Conservation (phyloP, 495 filamentous ascomycete species). For the Penicillium parvum region DNA sequence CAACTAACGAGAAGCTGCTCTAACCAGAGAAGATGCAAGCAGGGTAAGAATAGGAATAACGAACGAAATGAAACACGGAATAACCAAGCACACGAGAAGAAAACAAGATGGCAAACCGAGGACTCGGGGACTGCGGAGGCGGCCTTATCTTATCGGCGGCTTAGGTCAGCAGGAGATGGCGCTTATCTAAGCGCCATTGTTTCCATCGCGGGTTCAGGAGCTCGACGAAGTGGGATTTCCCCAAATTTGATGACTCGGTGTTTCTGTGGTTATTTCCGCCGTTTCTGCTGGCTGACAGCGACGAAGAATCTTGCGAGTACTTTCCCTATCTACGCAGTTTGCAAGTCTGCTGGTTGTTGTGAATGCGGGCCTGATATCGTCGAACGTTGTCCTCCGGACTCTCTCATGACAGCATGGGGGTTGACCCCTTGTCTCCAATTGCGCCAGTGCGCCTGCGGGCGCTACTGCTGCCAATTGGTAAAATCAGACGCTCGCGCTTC, state of each 20-base stretch:
- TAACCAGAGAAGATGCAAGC: too few relatives aligned
- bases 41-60: too few relatives aligned
- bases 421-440: conserved; percentile 81
- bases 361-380: conserved; percentile 35
- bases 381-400: conserved; percentile 27
- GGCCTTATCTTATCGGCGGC: conserved; percentile 16
- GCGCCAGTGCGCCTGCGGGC: conserved; percentile 84
- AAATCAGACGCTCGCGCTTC: conserved; percentile 79
- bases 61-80: not conserved
- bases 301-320: too few relatives aligned
- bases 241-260: conserved; percentile 3
- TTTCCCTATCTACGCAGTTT: too few relatives aligned
- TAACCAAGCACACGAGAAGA: not conserved
- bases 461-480: conserved; percentile 78
- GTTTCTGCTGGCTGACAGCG: too few relatives aligned
- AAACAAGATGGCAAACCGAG: not conserved
- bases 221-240: conserved; percentile 6
- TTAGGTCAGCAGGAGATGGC: conserved; percentile 13
- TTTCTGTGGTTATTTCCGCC: not conserved
- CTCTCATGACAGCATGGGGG: conserved; percentile 61
- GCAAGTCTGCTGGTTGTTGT: conserved; percentile 21
- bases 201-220: conserved; percentile 21
- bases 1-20: not conserved
- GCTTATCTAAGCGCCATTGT: conserved; percentile 7
- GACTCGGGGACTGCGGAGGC: conserved; percentile 13